Evolutionary conservation across 441 rosid species (phyloP).

Genomic region (Metrosideros polymorpha): DNA sequence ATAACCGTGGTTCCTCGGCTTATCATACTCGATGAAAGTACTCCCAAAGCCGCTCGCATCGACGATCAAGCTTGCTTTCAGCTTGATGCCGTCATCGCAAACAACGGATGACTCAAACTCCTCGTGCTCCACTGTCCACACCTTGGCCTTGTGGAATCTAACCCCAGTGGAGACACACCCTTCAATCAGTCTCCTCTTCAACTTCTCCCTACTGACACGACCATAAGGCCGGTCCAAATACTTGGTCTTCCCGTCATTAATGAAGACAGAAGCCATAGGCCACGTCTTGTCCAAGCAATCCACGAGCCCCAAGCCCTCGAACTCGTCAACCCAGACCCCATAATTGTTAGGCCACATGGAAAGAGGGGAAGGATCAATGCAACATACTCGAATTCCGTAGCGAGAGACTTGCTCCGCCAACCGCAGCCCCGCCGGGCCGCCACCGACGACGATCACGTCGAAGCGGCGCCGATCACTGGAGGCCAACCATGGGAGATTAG

Average conservation of each 20-base stretch:
- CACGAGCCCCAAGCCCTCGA: conserved; percentile 37
- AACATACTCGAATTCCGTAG: conserved; percentile 52
- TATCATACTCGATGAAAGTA: conserved; percentile 32
- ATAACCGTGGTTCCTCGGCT: conserved; percentile 51
- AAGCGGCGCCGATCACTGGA: conserved; percentile 23
- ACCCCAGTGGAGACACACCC: conserved; percentile 37
- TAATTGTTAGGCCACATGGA: conserved; percentile 55
- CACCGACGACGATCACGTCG: conserved; percentile 47
- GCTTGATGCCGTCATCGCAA: conserved; percentile 45
- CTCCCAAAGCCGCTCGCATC: conserved; percentile 57
- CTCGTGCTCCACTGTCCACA: conserved; percentile 44
- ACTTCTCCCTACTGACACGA: conserved; percentile 36
- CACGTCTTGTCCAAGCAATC: conserved; percentile 53
- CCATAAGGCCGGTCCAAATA: conserved; percentile 52
- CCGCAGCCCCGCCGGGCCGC: conserved; percentile 66
- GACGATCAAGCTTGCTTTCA: conserved; percentile 43
- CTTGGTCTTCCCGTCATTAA: conserved; percentile 37
- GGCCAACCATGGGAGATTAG: conserved; percentile 29
- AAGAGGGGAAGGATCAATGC: conserved; percentile 63
- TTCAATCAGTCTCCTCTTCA: conserved; percentile 40
- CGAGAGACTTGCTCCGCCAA: conserved; percentile 50
- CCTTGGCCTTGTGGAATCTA: conserved; percentile 43
- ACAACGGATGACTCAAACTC: conserved; percentile 38
- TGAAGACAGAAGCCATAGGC: conserved; percentile 39
- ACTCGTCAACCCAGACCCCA: conserved; percentile 77